Percentiles rank a stretch among this genome's conserved stretches.
Conservation (phyloP, 495 filamentous ascomycete species). For the Hypoxylon perforatum region DNA sequence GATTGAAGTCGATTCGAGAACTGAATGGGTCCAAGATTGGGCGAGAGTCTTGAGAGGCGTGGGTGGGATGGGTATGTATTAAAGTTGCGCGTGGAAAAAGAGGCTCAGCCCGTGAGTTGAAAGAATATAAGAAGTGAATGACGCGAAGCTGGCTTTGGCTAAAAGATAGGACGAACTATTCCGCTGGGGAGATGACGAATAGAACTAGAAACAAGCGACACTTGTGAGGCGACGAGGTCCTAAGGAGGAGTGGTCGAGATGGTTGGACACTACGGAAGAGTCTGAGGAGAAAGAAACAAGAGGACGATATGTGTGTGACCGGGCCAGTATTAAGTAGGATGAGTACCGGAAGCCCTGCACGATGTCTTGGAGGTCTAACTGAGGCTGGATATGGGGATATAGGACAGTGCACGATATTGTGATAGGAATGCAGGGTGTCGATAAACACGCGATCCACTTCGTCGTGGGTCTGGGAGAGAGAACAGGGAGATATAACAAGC, state of each 20-base stretch:
- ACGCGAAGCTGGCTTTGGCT: slow-evolving; percentile 35
- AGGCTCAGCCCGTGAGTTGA: slow-evolving; percentile 52
- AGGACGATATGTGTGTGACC: slow-evolving; percentile 22
- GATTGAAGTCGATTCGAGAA: neutral
- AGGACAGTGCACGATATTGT: slow-evolving; percentile 28
- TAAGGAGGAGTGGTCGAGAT: slow-evolving; percentile 28
- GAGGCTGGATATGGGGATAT: slow-evolving; percentile 25
- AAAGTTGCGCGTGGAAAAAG: slow-evolving; percentile 29
- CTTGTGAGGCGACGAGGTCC: slow-evolving; percentile 33
- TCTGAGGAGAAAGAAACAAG: slow-evolving; percentile 39
- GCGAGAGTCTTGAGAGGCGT: neutral
- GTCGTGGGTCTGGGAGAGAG: slow-evolving; percentile 29
- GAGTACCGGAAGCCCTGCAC: slow-evolving; percentile 24
- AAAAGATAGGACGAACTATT: slow-evolving; percentile 56
- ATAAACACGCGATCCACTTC: slow-evolving; percentile 42
- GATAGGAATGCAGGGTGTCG: slow-evolving; percentile 39
- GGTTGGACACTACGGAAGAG: slow-evolving; percentile 31
- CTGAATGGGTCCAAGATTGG: neutral
- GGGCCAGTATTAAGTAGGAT: slow-evolving; percentile 33
- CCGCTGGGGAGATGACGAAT: slow-evolving; percentile 39
- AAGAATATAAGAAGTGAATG: slow-evolving; percentile 44
- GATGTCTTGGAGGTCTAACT: slow-evolving; percentile 27
- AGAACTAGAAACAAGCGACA: slow-evolving; percentile 35
- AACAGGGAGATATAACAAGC: slow-evolving; percentile 34
- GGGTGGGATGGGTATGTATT: slow-evolving; percentile 6